Evolutionary conservation across 495 filamentous ascomycete species (phyloP).

Genomic region (Lophiotrema nucula): DNA sequence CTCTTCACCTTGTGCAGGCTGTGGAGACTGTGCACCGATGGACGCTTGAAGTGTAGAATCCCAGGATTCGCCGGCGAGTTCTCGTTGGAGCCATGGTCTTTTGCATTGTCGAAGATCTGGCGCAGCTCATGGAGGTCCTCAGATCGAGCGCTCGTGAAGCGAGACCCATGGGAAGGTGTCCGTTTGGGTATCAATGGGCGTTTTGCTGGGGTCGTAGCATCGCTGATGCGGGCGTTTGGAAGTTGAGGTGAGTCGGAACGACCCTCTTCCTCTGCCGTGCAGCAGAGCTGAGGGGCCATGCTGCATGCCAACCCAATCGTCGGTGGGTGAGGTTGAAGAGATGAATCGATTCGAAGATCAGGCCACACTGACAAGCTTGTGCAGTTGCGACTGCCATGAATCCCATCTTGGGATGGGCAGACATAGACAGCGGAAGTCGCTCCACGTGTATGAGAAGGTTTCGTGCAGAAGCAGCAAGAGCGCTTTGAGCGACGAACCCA

Average conservation of each 20-base stretch:
- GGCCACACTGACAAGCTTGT: no score
- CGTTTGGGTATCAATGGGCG: constrained; percentile 13
- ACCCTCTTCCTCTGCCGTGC: constrained; percentile 12
- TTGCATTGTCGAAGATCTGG: constrained; percentile 32
- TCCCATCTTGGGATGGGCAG: no score
- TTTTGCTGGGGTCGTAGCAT: constrained; percentile 21
- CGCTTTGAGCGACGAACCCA: no score
- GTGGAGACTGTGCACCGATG: constrained; percentile 17
- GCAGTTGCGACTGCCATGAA: no score
- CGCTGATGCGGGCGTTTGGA: constrained; percentile 28
- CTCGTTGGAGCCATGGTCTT: background rate
- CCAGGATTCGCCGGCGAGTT: background rate
- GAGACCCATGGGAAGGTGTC: constrained; percentile 7
- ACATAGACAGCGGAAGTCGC: no score
- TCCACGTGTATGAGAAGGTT: no score
- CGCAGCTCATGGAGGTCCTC: constrained; percentile 29
- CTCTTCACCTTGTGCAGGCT: constrained; percentile 31
- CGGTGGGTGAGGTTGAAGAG: background rate
- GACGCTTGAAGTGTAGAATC: background rate
- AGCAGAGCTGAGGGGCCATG: constrained; percentile 26
- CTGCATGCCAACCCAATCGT: background rate
- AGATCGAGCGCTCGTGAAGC: constrained; percentile 29
- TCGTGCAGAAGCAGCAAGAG: no score
- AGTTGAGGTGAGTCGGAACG: constrained; percentile 22
- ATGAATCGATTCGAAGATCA: background rate